phyloP scores from a whole-genome alignment of 129 eudicot genomes.

The Heracleum sosnowskyi region DNA sequence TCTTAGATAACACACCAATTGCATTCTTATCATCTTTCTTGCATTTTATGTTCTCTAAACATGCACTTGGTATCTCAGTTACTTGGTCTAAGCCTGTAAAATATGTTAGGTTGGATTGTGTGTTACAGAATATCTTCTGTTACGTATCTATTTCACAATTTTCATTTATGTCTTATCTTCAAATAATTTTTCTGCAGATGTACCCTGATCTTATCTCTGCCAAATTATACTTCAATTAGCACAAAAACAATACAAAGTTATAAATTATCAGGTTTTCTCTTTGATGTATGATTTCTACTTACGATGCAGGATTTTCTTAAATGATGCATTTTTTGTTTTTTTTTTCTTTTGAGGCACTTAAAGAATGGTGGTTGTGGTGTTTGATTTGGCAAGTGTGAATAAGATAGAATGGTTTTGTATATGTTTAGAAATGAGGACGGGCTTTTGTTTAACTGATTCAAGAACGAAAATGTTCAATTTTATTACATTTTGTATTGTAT shows the following conservation, averaged over 20 bases:
- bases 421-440: too few species aligned
- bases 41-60: not conserved
- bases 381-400: too few species aligned
- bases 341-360: too few species aligned
- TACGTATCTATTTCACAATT: not conserved
- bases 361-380: too few species aligned
- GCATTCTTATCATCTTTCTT: not conserved
- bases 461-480: too few species aligned
- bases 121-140: not conserved
- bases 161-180: not conserved
- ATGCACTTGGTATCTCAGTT: not conserved
- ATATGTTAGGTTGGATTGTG: not conserved
- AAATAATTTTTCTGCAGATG: not conserved
- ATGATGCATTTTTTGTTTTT: too few species aligned
- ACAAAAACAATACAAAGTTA: not conserved
- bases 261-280: not conserved
- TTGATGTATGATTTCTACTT: too few species aligned
- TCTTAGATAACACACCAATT: not conserved
- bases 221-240: not conserved
- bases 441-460: too few species aligned
- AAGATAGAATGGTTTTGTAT: too few species aligned
- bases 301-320: too few species aligned
- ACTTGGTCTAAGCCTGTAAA: not conserved
- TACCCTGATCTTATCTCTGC: not conserved
- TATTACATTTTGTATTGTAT: too few species aligned